Percentiles rank a stretch among this genome's conserved stretches.
phyloP scores from a whole-genome alignment of 176 grass and related monocot species.

The Secale cereale region DNA sequence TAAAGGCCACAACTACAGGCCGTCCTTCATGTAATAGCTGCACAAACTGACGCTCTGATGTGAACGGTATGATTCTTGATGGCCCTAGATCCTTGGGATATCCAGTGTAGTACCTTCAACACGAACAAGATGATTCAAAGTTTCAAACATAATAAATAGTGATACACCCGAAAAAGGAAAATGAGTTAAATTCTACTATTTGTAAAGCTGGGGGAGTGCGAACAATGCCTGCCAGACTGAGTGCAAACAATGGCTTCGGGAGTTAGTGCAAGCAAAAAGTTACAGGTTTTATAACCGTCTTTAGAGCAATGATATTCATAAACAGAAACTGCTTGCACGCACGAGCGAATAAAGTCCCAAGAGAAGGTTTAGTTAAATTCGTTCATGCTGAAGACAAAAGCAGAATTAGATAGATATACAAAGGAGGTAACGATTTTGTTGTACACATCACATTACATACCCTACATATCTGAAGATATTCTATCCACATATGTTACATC shows the following conservation, averaged over 20 bases:
- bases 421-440: not conserved
- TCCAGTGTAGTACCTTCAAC: slow-evolving; percentile 86
- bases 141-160: not conserved
- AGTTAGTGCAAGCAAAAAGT: not conserved
- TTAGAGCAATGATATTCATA: not conserved
- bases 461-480: not conserved
- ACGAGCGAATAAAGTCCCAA: not conserved
- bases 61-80: slow-evolving; percentile 81
- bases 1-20: slow-evolving; percentile 92
- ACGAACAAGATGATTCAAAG: slow-evolving; percentile 16
- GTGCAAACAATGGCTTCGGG: not conserved
- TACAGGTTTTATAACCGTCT: not conserved
- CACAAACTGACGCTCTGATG: slow-evolving; percentile 82
- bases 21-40: slow-evolving; percentile 75
- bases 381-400: not conserved
- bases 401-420: not conserved
- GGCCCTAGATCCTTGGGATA: slow-evolving; percentile 86
- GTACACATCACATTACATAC: not conserved
- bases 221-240: not conserved
- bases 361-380: not conserved
- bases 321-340: not conserved
- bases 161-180: not conserved
- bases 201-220: not conserved
- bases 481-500: not conserved
- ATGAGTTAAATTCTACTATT: not conserved